Base-by-base conservation (phyloP, 176 grass and related monocot genomes). In the Dendrocalamus sinicus region DNA sequence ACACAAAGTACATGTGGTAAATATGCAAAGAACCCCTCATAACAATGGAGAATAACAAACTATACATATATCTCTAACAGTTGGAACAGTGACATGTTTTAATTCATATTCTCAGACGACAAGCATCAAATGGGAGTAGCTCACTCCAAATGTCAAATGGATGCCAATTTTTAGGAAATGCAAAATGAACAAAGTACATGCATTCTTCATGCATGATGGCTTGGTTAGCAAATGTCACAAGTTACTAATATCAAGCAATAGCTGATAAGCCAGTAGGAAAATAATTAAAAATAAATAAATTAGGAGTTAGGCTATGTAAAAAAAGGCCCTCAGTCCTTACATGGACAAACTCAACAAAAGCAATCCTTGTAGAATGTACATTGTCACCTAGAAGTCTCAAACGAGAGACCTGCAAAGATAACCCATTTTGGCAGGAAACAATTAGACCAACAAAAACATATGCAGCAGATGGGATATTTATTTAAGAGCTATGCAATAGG, bases 321-420 rank as follows among this genome's bases (percentile, higher is more conserved):
- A 70, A 46, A 63, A 81, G 35, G 24, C 14, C 50, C 26, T 69
- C 52, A 55, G 35, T 86, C 51, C 88, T 97, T 92, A 97, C 95
- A 78, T 88, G 85, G 70, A 91, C 85, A 86, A 97, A 97, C 85
- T 97, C 95, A 22, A 97, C 95, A 90, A 97, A 97, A 78, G 95
- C 87, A 82, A 97, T 97, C 69, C 89, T 90, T 68, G 95, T 97
- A 50, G 92, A 88, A 87, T 97, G 95, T 84, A 91, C 87, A 88
- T 91, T 94, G 68, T 97, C 95, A 6, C 95, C 95, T 74, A 97
- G 89, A 93, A 97, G 90, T 71, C 92, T 97, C 92, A 95, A 81
- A 32, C 91, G 85, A 82, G 91, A 91, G 51, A 97, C 95, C 95
- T 97, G 79, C 76, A 75, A 73, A 84, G n/a, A 86, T 41, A 84